Conservation (phyloP, 768 basidiomycete species). For the Hortiboletus flavorubellus region DNA sequence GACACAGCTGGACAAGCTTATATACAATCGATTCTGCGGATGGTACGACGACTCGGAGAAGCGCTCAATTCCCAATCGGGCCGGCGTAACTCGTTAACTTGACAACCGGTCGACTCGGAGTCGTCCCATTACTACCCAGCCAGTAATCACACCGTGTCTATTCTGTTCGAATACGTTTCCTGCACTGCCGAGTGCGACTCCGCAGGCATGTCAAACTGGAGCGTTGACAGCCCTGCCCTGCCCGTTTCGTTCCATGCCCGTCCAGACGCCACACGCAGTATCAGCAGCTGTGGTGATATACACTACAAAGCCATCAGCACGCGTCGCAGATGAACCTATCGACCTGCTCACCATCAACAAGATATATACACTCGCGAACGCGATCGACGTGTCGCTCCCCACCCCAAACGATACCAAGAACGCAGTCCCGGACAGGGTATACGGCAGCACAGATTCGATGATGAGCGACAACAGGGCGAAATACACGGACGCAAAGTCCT, state of each 20-base stretch:
- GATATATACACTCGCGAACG: slow-evolving; percentile 20
- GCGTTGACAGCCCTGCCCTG: background rate
- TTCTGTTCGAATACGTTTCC: background rate
- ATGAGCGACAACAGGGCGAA: slow-evolving; percentile 14
- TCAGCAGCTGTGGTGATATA: slow-evolving; percentile 26
- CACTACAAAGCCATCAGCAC: slow-evolving; percentile 12
- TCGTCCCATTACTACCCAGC: background rate
- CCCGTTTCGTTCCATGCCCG: slow-evolving; percentile 13
- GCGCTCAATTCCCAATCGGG: slow-evolving; percentile 10
- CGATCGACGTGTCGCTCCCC: slow-evolving; percentile 11
- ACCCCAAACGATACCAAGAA: slow-evolving; percentile 23
- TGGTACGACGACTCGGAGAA: background rate
- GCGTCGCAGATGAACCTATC: background rate
- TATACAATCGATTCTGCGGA: background rate
- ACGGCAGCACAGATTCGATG: slow-evolving; percentile 27
- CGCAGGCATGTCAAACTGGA: slow-evolving; percentile 11
- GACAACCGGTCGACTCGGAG: background rate
- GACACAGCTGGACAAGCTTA: background rate
- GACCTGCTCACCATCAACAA: slow-evolving; percentile 21
- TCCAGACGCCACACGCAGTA: slow-evolving; percentile 22
- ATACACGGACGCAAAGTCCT: slow-evolving; percentile 20
- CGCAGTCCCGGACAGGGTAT: slow-evolving; percentile 23
- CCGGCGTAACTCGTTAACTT: background rate
- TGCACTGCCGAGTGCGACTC: background rate
- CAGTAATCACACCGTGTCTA: slow-evolving; percentile 1